These are phyloP conservation scores for Blastocystis sp. DNA, from an alignment of 352 stramenopile species.

Conservation along the genomic window DNA sequence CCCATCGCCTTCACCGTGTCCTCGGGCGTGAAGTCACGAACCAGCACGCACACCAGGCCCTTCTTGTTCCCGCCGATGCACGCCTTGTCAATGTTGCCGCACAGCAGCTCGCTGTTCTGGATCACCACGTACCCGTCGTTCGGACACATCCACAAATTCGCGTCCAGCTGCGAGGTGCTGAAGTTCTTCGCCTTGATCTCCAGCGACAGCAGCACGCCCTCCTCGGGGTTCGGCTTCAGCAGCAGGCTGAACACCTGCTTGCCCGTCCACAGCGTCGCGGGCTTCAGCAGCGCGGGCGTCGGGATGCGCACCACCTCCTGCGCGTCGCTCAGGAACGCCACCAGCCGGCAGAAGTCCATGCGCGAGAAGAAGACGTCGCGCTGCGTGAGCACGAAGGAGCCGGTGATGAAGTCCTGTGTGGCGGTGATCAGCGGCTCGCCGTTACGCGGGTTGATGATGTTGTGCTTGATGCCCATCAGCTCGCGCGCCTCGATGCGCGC, in stretches of 20 bases:
- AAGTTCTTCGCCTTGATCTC: slow-evolving; percentile 75
- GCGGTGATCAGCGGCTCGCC: slow-evolving; percentile 94
- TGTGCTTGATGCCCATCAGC: slow-evolving; percentile 95
- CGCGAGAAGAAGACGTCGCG: slow-evolving; percentile 96
- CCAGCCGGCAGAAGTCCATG: slow-evolving; percentile 90
- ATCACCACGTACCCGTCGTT: slow-evolving; percentile 95
- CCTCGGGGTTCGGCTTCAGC: slow-evolving; percentile 83
- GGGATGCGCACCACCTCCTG: slow-evolving; percentile 88
- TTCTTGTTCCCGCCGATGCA: slow-evolving; percentile 95
- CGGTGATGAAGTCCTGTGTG: slow-evolving; percentile 99
- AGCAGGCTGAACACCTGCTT: slow-evolving; percentile 91
- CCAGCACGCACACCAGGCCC: slow-evolving; percentile 93
- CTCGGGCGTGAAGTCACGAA: slow-evolving; percentile 87
- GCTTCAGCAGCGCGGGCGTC: slow-evolving; percentile 81
- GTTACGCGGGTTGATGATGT: slow-evolving; percentile 94
- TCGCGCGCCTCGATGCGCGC: slow-evolving; percentile 90
- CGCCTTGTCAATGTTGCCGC: slow-evolving; percentile 96
- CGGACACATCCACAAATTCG: slow-evolving; percentile 85
- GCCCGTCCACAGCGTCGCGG: slow-evolving; percentile 90
- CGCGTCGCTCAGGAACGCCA: slow-evolving; percentile 90
- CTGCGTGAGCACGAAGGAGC: slow-evolving; percentile 93
- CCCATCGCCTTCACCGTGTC: slow-evolving; percentile 94
- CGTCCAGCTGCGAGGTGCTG: slow-evolving; percentile 37
- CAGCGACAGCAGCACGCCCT: slow-evolving; percentile 50
- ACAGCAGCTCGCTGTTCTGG: slow-evolving; percentile 93